phyloP scores from a whole-genome alignment of 2,329 filamentous ascomycete species.

The Arthrobotrys megalospora region DNA sequence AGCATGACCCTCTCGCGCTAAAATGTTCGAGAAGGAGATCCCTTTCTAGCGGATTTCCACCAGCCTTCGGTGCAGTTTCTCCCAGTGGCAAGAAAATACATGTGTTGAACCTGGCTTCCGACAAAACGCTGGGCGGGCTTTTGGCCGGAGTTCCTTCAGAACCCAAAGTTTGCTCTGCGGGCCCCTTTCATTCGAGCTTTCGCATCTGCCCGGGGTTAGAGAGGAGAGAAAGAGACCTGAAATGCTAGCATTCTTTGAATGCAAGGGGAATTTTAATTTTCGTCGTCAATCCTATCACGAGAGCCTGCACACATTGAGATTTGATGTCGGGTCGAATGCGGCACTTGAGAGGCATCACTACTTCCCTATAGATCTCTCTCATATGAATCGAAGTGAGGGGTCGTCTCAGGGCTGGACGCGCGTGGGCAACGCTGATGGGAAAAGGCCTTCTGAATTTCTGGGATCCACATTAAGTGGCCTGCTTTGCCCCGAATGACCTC shows the following conservation, averaged over 20 bases:
- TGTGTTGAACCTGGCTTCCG: neutral
- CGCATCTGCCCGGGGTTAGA: conserved; percentile 36
- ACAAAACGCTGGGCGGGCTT: conserved; percentile 10
- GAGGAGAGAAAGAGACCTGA: conserved; percentile 30
- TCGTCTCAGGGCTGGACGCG: conserved; percentile 33
- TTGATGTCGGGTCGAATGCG: conserved; percentile 35
- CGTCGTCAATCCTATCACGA: conserved; percentile 29
- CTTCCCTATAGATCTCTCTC: conserved; percentile 28
- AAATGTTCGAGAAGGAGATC: conserved; percentile 59
- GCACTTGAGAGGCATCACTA: conserved; percentile 55
- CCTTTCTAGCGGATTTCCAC: conserved; percentile 33
- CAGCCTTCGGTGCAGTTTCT: conserved; percentile 37
- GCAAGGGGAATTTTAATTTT: conserved; percentile 60
- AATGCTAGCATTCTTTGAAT: conserved; percentile 52
- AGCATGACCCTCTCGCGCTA: conserved; percentile 49
- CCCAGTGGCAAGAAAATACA: conserved; percentile 26
- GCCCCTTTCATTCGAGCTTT: conserved; percentile 34
- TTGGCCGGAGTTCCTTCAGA: conserved; percentile 56
- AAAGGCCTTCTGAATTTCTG: conserved; percentile 24
- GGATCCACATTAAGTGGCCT: conserved; percentile 36
- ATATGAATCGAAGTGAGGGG: conserved; percentile 53
- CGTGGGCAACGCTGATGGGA: conserved; percentile 48
- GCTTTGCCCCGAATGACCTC: conserved; percentile 33
- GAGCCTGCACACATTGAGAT: conserved; percentile 4
- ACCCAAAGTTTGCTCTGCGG: conserved; percentile 24